Percentiles rank a stretch among this genome's conserved stretches.
Evolutionary conservation across 2,329 filamentous ascomycete genomes (phyloP).

Genomic region (Neonectria sp.): DNA sequence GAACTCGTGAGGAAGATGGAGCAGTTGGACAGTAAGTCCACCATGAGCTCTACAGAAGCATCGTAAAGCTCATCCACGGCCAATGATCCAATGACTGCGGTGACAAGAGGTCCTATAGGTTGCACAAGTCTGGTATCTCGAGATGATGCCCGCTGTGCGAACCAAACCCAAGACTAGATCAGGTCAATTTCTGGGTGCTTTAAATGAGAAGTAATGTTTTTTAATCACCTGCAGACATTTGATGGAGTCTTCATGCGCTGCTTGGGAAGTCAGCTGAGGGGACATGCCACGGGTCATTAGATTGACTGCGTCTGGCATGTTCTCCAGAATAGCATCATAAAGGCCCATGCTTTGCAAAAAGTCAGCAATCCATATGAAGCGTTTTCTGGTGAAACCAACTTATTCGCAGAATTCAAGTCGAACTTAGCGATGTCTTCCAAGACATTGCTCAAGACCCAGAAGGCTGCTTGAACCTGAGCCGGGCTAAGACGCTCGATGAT

Average conservation of each 20-base stretch:
- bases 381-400: slow-evolving; percentile 56
- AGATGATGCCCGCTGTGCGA: slow-evolving; percentile 76
- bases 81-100: slow-evolving; percentile 73
- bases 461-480: slow-evolving; percentile 67
- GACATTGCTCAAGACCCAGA: slow-evolving; percentile 71
- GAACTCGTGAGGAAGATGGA: slow-evolving; percentile 72
- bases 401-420: slow-evolving; percentile 72
- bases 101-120: slow-evolving; percentile 72
- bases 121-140: slow-evolving; percentile 70
- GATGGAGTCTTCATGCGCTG: slow-evolving; percentile 69
- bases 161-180: slow-evolving; percentile 78
- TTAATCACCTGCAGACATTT: slow-evolving; percentile 72
- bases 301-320: slow-evolving; percentile 56
- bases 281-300: slow-evolving; percentile 59
- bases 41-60: slow-evolving; percentile 74
- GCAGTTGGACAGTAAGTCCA: slow-evolving; percentile 76
- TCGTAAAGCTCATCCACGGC: slow-evolving; percentile 71
- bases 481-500: slow-evolving; percentile 64
- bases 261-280: slow-evolving; percentile 45
- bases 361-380: slow-evolving; percentile 9
- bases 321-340: slow-evolving; percentile 58
- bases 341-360: slow-evolving; percentile 52
- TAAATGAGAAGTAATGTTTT: slow-evolving; percentile 32
- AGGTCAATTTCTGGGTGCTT: slow-evolving; percentile 20
- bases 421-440: slow-evolving; percentile 66